Base-by-base conservation (phyloP, 1,284 basidiomycete genomes). In the Schizophyllum amplum region DNA sequence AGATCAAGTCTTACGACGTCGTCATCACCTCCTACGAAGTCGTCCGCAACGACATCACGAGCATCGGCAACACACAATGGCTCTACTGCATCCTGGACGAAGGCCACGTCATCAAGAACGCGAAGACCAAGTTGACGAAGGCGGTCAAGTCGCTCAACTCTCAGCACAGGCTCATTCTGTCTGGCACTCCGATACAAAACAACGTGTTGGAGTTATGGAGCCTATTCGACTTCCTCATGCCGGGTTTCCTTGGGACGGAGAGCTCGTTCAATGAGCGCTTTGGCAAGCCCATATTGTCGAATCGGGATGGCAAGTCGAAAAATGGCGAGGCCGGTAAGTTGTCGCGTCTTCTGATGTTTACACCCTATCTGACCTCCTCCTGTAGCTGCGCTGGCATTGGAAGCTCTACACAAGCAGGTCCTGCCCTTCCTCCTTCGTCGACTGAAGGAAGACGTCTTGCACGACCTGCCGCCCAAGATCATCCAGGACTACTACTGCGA, bases 401-500 rank as follows among this genome's bases (percentile, higher is more conserved):
- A 99, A 69, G 93, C 95, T 1, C 72, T 99, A 53, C 97, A 99
- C 72, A 99, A 99, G 74, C 97, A 99, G 78, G 96, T 99, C 24
- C 75, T 99, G n/a, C 97, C 97, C 0, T 99, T 99, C 84, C 75
- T 99, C 25, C 80, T 99, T 24, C 90, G 97, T 54, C 87, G 97
- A 21, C 75, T 99, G 66, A 99, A 99, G 70, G 97, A 99, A 72
- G 95, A 99, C 67, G 97, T 99, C 22, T 77, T 99, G 59, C 77
- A 94, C 64, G 97, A 99, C 68, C 79, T 99, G 1, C 97, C 97
- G 0, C 97, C 97, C 1, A 99, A 99, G 76, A 99, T 99, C 70
- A 99, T 99, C 61, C 97, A 99, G 72, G 97, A 99, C 69, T 98
- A 99, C 71, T 97, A 98, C 68, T 98, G 96, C 77, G 96, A 99